Percentiles rank a stretch among this genome's conserved stretches.
phyloP scores from a whole-genome alignment of 2,329 filamentous ascomycete genomes.

The Cryphonectria carpinicola region DNA sequence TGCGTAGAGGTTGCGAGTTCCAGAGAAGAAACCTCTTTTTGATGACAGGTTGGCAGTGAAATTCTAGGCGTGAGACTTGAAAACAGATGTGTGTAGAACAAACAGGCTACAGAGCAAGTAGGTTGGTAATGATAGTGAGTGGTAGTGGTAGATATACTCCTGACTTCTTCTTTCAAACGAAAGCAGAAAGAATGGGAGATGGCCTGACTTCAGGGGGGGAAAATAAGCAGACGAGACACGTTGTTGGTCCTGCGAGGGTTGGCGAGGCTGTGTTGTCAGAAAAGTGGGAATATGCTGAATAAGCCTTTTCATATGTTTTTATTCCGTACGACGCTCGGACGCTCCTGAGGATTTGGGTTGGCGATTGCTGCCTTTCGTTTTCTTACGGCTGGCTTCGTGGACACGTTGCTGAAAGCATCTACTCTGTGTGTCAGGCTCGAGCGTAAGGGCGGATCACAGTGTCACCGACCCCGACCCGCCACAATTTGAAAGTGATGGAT shows the following conservation, averaged over 20 bases:
- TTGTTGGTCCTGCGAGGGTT: neutral
- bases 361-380: conserved; percentile 3
- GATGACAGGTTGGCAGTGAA: neutral
- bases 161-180: neutral
- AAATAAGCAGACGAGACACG: conserved; percentile 10
- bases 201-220: neutral
- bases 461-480: neutral
- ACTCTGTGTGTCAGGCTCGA: neutral
- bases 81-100: neutral
- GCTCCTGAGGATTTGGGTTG: neutral
- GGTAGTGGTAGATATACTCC: neutral
- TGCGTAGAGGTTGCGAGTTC: neutral
- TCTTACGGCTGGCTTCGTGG: neutral
- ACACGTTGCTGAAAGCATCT: neutral
- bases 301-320: conserved; percentile 4
- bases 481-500: neutral
- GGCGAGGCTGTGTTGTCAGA: conserved; percentile 5
- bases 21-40: neutral
- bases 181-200: too few species aligned
- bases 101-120: neutral
- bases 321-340: neutral
- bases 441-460: neutral
- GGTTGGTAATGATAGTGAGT: neutral
- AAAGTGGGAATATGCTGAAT: conserved; percentile 23
- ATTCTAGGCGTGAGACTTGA: neutral